These are phyloP conservation scores for Butyriboletus loyo DNA, from an alignment of 768 basidiomycete genomes.

Conservation along the genomic window DNA sequence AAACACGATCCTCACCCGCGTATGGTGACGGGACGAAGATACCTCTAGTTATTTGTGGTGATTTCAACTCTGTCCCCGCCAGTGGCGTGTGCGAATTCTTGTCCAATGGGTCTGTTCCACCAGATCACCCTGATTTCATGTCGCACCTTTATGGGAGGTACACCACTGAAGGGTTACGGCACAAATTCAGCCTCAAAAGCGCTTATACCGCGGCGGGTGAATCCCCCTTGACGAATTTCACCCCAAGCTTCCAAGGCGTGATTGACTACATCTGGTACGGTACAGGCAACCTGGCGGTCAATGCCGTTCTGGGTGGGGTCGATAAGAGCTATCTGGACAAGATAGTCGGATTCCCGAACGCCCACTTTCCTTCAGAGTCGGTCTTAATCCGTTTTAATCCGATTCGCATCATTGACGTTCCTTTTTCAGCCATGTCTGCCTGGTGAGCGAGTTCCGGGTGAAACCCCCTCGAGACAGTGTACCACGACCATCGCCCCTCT, in stretches of 20 bases:
- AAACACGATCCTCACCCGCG: slow-evolving; percentile 52
- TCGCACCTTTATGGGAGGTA: slow-evolving; percentile 87
- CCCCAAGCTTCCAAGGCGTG: slow-evolving; percentile 79
- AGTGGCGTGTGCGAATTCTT: slow-evolving; percentile 94
- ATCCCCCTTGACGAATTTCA: slow-evolving; percentile 82
- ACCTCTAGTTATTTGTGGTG: slow-evolving; percentile 88
- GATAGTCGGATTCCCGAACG: slow-evolving; percentile 94
- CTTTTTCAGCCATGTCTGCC: slow-evolving; percentile 61
- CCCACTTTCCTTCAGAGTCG: slow-evolving; percentile 95
- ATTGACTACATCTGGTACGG: slow-evolving; percentile 97
- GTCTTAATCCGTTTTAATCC: slow-evolving; percentile 34
- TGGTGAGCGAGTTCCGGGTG: slow-evolving; percentile 74
- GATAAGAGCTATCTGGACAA: slow-evolving; percentile 83
- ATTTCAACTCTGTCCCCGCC: slow-evolving; percentile 86
- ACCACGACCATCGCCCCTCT: slow-evolving; percentile 37
- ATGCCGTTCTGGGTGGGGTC: slow-evolving; percentile 84
- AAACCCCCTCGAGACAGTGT: slow-evolving; percentile 59
- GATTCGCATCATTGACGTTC: slow-evolving; percentile 1
- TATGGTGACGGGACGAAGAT: slow-evolving; percentile 88
- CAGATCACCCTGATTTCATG: slow-evolving; percentile 90
- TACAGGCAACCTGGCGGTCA: slow-evolving; percentile 66
- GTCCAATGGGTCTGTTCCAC: slow-evolving; percentile 61
- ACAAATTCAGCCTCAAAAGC: slow-evolving; percentile 79
- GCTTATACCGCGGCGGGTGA: slow-evolving; percentile 67
- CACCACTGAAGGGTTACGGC: slow-evolving; percentile 84